phyloP scores from a whole-genome alignment of 441 rosid species.

The Hura crepitans region DNA sequence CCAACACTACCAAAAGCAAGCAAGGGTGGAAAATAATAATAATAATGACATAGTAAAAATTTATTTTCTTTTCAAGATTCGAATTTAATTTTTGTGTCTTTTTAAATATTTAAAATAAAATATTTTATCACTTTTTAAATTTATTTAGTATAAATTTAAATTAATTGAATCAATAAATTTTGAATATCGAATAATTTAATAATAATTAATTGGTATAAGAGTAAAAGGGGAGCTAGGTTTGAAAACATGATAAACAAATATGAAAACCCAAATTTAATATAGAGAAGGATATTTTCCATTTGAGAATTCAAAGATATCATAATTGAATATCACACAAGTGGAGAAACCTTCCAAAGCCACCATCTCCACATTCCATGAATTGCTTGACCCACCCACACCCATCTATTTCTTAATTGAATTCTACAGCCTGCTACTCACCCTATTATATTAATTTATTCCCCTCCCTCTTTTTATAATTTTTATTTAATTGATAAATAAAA shows the following conservation, averaged over 20 bases:
- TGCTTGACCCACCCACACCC: slow-evolving; percentile 27
- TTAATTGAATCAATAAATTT: no score
- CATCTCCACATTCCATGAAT: slow-evolving; percentile 20
- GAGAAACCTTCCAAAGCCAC: slow-evolving; percentile 35
- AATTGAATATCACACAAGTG: slow-evolving; percentile 32
- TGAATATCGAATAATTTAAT: no score
- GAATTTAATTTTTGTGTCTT: no score
- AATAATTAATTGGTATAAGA: background rate
- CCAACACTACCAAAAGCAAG: slow-evolving; percentile 17
- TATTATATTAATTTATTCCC: background rate
- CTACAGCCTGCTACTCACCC: background rate
- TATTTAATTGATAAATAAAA: no score
- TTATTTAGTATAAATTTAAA: no score
- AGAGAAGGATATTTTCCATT: slow-evolving; percentile 8
- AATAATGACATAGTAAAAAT: no score
- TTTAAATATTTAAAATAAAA: no score
- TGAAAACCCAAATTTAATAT: slow-evolving; percentile 10
- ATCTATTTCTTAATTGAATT: background rate
- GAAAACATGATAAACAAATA: background rate
- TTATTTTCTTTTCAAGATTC: no score
- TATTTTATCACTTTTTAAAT: no score
- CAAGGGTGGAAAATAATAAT: background rate
- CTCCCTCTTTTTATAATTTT: background rate
- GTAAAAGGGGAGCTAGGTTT: background rate
- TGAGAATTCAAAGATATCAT: slow-evolving; percentile 35